phyloP scores from a whole-genome alignment of 305 asterid species.

The Euphrasia arctica region DNA sequence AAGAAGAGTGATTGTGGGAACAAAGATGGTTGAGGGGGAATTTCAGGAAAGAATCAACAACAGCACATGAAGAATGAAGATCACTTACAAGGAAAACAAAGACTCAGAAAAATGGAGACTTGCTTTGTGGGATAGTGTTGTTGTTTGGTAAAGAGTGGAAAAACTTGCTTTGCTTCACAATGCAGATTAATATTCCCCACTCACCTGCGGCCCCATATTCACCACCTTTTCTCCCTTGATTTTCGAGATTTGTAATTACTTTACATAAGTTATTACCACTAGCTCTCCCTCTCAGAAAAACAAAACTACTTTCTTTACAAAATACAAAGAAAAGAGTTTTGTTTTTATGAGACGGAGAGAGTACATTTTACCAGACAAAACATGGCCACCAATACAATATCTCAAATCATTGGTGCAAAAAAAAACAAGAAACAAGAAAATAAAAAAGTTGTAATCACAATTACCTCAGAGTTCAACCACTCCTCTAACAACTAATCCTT shows the following conservation, averaged over 20 bases:
- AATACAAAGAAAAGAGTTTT: no score
- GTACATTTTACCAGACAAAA: no score
- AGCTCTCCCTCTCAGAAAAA: no score
- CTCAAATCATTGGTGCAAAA: no score
- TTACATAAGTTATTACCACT: conserved; percentile 21
- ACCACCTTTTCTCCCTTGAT: conserved; percentile 25
- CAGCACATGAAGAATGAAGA: conserved; percentile 4
- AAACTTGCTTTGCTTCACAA: conserved; percentile 51
- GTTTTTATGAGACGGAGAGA: no score
- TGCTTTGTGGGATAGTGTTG: conserved; percentile 32
- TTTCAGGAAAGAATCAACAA: conserved; percentile 13
- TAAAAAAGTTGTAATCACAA: conserved; percentile 8
- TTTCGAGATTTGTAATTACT: conserved; percentile 22
- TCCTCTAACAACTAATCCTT: not conserved
- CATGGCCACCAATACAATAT: no score
- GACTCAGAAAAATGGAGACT: conserved; percentile 36
- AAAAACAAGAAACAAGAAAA: no score
- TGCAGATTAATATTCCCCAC: conserved; percentile 37
- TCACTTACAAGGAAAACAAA: conserved; percentile 35
- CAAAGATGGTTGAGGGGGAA: not conserved
- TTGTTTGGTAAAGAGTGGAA: conserved; percentile 40
- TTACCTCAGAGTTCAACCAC: not conserved
- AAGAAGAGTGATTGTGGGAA: not conserved
- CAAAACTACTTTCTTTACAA: no score
- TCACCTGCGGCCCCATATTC: conserved; percentile 30